These are phyloP conservation scores for Gaertneriomyces sp. DNA, from an alignment of 192 early-diverging fungal genomes.

Conservation along the genomic window DNA sequence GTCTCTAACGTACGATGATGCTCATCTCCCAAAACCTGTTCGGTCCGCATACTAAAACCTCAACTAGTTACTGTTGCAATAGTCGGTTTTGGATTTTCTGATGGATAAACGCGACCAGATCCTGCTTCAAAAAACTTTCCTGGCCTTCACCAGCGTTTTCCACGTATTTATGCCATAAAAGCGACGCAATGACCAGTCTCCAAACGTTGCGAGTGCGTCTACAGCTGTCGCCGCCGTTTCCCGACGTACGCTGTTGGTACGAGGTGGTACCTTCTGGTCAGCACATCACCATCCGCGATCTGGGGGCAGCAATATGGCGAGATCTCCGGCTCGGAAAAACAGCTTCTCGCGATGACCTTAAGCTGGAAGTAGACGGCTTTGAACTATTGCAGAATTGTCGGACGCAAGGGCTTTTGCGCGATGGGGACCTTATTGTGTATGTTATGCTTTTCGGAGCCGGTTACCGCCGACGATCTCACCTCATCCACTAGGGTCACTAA, in stretches of 20 bases:
- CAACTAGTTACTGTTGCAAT: too few species aligned
- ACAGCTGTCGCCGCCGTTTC: background rate
- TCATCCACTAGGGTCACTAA: background rate
- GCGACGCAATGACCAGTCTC: too few species aligned
- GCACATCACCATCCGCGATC: background rate
- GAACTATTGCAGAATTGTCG: background rate
- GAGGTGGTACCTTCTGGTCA: background rate
- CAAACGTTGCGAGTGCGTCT: conserved; percentile 1
- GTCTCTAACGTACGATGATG: conserved; percentile 16
- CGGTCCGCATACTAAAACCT: background rate
- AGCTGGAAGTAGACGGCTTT: conserved; percentile 25
- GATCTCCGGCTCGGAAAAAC: background rate
- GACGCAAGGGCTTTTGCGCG: conserved; percentile 14
- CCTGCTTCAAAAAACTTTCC: too few species aligned
- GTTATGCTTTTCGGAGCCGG: background rate
- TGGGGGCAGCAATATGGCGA: background rate
- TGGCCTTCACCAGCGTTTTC: too few species aligned
- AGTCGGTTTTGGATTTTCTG: too few species aligned
- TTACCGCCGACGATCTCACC: too few species aligned
- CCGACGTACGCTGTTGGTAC: conserved; percentile 1
- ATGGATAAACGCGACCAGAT: too few species aligned
- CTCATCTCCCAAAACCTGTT: conserved; percentile 22
- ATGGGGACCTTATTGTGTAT: conserved; percentile 26
- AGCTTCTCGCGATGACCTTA: background rate
- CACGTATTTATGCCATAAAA: too few species aligned